phyloP scores from a whole-genome alignment of 1,139 yeast species.

The Sugiyamaella novakii region DNA sequence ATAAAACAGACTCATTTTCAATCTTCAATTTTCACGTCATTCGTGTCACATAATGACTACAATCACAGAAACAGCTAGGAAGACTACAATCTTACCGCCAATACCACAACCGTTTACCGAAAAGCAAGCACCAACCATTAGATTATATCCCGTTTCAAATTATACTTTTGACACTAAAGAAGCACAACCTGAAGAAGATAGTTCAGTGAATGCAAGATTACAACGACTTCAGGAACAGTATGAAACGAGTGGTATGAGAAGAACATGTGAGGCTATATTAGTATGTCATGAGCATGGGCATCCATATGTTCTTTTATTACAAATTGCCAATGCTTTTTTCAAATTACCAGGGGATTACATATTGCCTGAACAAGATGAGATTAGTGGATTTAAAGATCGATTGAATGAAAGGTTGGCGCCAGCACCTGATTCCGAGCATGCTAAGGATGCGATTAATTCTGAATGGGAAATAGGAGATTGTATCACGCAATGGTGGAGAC shows the following conservation, averaged over 20 bases:
- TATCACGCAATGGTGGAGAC: slow-evolving; percentile 47
- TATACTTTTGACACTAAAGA: slow-evolving; percentile 42
- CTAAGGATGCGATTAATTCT: slow-evolving; percentile 23
- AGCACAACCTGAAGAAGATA: slow-evolving; percentile 41
- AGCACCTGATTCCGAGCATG: slow-evolving; percentile 8
- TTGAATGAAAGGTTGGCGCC: slow-evolving; percentile 30
- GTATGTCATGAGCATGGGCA: slow-evolving; percentile 43
- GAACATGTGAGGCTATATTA: slow-evolving; percentile 43
- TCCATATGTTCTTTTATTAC: slow-evolving; percentile 43
- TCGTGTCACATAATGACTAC: slow-evolving; percentile 34
- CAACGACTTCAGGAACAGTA: slow-evolving; percentile 40
- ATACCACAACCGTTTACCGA: slow-evolving; percentile 29
- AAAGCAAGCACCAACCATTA: slow-evolving; percentile 34
- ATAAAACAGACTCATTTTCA: too few relatives aligned
- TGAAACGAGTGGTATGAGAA: slow-evolving; percentile 40
- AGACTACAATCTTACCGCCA: slow-evolving; percentile 32
- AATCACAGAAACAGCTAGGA: slow-evolving; percentile 33
- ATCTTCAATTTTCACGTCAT: too few relatives aligned
- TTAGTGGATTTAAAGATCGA: slow-evolving; percentile 36
- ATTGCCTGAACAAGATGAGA: slow-evolving; percentile 40
- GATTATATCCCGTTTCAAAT: slow-evolving; percentile 41
- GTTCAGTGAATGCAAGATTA: slow-evolving; percentile 37
- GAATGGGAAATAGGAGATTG: slow-evolving; percentile 43
- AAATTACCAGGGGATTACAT: slow-evolving; percentile 44
- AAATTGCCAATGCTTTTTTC: slow-evolving; percentile 39